Conservation (phyloP, 495 filamentous ascomycete genomes). For the Platismatia glauca region DNA sequence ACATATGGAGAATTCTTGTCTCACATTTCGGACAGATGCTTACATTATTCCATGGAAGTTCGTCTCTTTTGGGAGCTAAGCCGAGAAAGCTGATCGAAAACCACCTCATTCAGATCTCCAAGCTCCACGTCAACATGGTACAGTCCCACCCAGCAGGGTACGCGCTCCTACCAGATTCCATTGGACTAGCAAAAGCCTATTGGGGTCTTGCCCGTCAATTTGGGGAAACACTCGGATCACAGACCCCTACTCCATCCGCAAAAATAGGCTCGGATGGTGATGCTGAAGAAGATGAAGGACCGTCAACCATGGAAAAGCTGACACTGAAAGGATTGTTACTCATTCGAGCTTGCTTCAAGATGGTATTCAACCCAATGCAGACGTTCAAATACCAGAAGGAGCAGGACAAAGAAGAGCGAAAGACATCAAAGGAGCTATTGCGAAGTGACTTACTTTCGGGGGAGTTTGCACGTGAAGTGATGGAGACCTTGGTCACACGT, state of each 20-base stretch:
- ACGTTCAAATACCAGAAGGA: conserved; percentile 71
- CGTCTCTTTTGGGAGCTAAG: conserved; percentile 21
- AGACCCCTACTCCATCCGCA: conserved; percentile 26
- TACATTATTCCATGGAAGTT: conserved; percentile 22
- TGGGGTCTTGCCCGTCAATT: conserved; percentile 72
- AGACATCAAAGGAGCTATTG: conserved; percentile 52
- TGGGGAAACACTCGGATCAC: conserved; percentile 58
- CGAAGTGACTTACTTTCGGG: conserved; percentile 65
- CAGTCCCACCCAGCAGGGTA: conserved; percentile 68
- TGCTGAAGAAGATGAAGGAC: conserved; percentile 39
- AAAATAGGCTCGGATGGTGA: conserved; percentile 43
- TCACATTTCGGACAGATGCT: conserved; percentile 65
- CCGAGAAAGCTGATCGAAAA: conserved; percentile 42
- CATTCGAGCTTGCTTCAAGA: conserved; percentile 72
- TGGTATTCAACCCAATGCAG: conserved; percentile 69
- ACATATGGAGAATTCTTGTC: conserved; percentile 66
- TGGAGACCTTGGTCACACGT: conserved; percentile 72
- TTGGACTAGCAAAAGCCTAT: conserved; percentile 66
- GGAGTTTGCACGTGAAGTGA: conserved; percentile 64
- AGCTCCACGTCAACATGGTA: conserved; percentile 82
- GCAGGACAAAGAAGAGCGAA: conserved; percentile 58
- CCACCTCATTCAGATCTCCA: conserved; percentile 80
- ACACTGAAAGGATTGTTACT: conserved; percentile 73
- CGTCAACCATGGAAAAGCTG: conserved; percentile 61
- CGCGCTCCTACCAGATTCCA: conserved; percentile 65